Evolutionary conservation across 2,329 filamentous ascomycete genomes (phyloP).

Genomic region (Nigrospora oryzae): DNA sequence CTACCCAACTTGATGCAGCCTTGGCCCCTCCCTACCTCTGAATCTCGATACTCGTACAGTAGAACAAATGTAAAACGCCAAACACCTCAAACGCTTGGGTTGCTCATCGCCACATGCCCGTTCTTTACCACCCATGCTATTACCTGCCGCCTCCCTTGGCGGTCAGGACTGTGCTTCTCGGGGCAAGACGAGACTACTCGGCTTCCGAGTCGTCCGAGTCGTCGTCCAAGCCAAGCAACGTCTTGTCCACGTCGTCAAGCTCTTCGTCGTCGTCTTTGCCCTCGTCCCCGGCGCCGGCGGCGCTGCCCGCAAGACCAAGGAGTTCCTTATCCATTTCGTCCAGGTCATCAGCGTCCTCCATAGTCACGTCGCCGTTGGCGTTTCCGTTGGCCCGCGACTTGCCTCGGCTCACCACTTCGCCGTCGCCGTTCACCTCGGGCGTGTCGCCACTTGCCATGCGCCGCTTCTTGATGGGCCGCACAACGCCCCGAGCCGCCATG

Average conservation of each 20-base stretch:
- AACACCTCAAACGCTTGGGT: no score
- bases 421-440: conserved; percentile 10
- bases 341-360: conserved; percentile 40
- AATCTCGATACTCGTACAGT: no score
- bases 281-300: conserved; percentile 30
- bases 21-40: no score
- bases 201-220: neutral
- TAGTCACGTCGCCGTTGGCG: conserved; percentile 32
- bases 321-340: conserved; percentile 48
- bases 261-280: conserved; percentile 38
- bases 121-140: no score
- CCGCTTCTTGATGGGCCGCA: conserved; percentile 3
- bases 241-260: conserved; percentile 21
- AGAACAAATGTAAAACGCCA: no score
- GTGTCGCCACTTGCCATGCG: conserved; percentile 12
- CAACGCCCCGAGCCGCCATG: neutral
- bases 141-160: no score
- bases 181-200: neutral
- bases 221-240: conserved; percentile 18
- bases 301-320: conserved; percentile 35
- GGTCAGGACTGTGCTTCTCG: no score
- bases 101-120: no score
- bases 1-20: no score
- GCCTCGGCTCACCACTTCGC: conserved; percentile 20
- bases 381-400: conserved; percentile 22